Base-by-base conservation (phyloP, 2,329 filamentous ascomycete genomes). In the Aspergillus quadrilineatus region DNA sequence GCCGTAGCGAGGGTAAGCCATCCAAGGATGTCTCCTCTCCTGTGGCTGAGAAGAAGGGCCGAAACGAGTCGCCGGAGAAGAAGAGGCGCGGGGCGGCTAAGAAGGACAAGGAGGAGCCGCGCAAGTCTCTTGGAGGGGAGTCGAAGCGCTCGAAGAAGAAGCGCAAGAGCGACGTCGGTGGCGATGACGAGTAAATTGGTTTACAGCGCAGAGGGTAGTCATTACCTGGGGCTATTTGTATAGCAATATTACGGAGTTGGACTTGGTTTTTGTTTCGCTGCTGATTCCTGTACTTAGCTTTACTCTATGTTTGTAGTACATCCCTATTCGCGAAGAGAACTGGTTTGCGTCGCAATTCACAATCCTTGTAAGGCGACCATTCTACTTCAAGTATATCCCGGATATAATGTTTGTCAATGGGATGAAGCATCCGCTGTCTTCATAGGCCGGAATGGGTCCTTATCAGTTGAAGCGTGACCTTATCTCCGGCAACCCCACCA, bases 91-190 rank as follows among this genome's bases (percentile, higher is more conserved):
- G 53, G 36, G 6, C 48, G 3, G 61, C 63, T 14, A 65, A 65
- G 50, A 68, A 67, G 57, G 69, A 65, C 44, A 67, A 67, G 58
- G 69, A 68, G 53, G 68, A 60, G 42, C 55, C 66, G 46, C 66
- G 69, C 46, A 72, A 73, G 50, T 57, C 68, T 12, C 66, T 69
- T 43, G 64, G 60, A 4, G 62, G 64, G 2, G 72, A 75, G 15
- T 58, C 53, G 42, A 75, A 73, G 65, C 71, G 72, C 61, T 65
- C 63, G 37, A 72, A 70, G 63, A 80, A 79, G 72, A 80, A 79
- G 75, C 72, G 75, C 61, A 79, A 78, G 75, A 78, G 76, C 62
- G 75, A 77, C 59, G 70, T 61, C 36, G 64, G 46, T 36, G 64
- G 44, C 30, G 59, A 32, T 28, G 62, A 67, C 12, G 65, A 68